Conservation (phyloP, 805 yeast species). For the Ascoidea rubescens region DNA sequence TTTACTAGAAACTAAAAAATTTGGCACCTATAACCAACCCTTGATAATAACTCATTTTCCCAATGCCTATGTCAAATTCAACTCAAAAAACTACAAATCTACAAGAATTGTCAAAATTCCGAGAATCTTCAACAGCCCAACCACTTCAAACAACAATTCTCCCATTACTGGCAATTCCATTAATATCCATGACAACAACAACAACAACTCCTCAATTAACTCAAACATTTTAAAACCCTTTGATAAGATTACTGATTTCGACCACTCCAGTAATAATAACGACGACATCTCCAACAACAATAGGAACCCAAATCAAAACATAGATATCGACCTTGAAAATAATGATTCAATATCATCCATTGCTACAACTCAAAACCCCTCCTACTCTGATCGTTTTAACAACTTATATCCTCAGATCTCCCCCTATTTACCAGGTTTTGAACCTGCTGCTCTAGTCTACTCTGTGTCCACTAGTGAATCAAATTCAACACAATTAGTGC, state of each 20-base stretch:
- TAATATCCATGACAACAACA: too few relatives aligned
- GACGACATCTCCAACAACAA: too few relatives aligned
- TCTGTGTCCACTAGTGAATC: constrained; percentile 1
- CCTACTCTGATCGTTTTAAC: constrained; percentile 6
- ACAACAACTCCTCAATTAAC: too few relatives aligned
- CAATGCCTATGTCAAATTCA: constrained; percentile 28
- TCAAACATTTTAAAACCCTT: too few relatives aligned
- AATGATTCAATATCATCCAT: constrained; percentile 37
- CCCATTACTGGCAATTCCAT: too few relatives aligned
- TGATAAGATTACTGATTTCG: not conserved
- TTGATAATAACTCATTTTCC: constrained; percentile 57
- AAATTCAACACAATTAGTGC: too few relatives aligned
- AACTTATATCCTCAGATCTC: constrained; percentile 43
- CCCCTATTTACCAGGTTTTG: constrained; percentile 38
- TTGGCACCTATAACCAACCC: constrained; percentile 20
- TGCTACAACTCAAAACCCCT: constrained; percentile 43
- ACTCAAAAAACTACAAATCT: constrained; percentile 17
- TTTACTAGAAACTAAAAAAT: constrained; percentile 10
- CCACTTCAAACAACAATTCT: not conserved
- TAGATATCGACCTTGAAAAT: constrained; percentile 16
- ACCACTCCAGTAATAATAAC: too few relatives aligned
- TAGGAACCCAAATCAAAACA: constrained; percentile 35
- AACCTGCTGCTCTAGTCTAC: constrained; percentile 43
- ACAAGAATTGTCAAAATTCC: constrained; percentile 60
- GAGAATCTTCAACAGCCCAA: constrained; percentile 24